Conservation (phyloP, 495 filamentous ascomycete genomes). For the Aspergillus bertholletiae region DNA sequence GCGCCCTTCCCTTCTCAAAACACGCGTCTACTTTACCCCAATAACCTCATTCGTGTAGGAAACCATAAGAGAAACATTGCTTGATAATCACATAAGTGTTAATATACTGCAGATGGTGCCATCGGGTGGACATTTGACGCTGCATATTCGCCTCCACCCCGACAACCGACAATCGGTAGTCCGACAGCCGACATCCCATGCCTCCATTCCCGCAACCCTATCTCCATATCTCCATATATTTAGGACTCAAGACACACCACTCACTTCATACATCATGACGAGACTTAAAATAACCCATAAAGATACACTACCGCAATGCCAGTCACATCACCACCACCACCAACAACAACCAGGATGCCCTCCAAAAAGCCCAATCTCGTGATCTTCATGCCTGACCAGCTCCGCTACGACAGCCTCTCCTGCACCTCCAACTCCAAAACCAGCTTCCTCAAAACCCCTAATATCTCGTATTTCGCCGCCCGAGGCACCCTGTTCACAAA, state of each 20-base stretch:
- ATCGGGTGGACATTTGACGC: neutral
- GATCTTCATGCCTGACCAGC: constrained; percentile 26
- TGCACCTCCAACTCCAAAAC: constrained; percentile 12
- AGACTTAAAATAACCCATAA: too few relatives aligned
- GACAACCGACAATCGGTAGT: neutral
- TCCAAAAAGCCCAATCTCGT: constrained; percentile 12
- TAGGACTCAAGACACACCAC: too few relatives aligned
- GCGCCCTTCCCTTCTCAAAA: too few relatives aligned
- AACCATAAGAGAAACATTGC: too few relatives aligned
- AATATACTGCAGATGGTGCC: too few relatives aligned
- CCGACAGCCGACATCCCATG: neutral
- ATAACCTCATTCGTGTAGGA: too few relatives aligned
- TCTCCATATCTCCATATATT: too few relatives aligned
- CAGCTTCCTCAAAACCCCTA: constrained; percentile 16
- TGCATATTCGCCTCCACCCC: neutral
- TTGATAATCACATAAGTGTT: too few relatives aligned
- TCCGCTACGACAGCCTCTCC: constrained; percentile 19
- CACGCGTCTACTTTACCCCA: too few relatives aligned
- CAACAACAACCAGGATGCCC: neutral
- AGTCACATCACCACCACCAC: too few relatives aligned
- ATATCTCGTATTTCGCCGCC: constrained; percentile 17
- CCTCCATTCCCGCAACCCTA: too few relatives aligned
- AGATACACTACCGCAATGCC: neutral
- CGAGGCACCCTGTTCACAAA: constrained; percentile 18
- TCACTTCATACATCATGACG: too few relatives aligned